Evolutionary conservation across 2,329 filamentous ascomycete genomes (phyloP).

Genomic region (Hirsutella rhossiliensis): DNA sequence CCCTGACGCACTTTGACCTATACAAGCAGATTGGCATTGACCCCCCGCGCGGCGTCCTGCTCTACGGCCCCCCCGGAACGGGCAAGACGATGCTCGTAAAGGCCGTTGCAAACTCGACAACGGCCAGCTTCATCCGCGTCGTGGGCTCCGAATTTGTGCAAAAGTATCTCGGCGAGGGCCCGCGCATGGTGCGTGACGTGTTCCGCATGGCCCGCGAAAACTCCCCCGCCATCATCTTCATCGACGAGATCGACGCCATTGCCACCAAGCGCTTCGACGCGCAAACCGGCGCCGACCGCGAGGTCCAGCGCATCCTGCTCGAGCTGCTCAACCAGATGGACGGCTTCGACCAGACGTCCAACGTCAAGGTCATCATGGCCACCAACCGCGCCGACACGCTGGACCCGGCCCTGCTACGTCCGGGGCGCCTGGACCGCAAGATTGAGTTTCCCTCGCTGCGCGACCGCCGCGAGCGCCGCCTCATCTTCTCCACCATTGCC

Average conservation of each 20-base stretch:
- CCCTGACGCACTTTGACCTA: conserved; percentile 92
- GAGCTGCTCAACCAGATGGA: conserved; percentile 99
- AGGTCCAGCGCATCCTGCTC: conserved; percentile 95
- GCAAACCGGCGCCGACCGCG: conserved; percentile 92
- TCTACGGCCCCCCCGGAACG: conserved; percentile 92
- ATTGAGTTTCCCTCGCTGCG: conserved; percentile 96
- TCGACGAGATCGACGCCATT: conserved; percentile 98
- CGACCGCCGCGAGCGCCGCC: conserved; percentile 83
- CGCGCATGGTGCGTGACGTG: conserved; percentile 96
- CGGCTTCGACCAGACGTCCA: conserved; percentile 96
- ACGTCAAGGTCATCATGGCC: conserved; percentile 99
- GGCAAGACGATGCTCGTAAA: conserved; percentile 98
- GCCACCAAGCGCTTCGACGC: conserved; percentile 99
- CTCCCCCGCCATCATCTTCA: conserved; percentile 97
- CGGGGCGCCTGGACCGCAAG: conserved; percentile 91
- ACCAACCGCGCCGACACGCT: conserved; percentile 97
- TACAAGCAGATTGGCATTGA: conserved; percentile 99
- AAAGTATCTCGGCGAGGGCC: conserved; percentile 95
- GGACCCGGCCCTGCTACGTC: conserved; percentile 86
- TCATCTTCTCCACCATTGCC: conserved; percentile 97
- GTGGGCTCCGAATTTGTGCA: conserved; percentile 98
- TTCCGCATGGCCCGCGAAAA: conserved; percentile 99
- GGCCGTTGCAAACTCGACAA: conserved; percentile 95
- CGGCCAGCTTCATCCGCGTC: conserved; percentile 94
- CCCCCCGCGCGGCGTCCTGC: conserved; percentile 85